Base-by-base conservation (phyloP, 371 early-diverging fungal species). In the Apophysomyces variabilis region DNA sequence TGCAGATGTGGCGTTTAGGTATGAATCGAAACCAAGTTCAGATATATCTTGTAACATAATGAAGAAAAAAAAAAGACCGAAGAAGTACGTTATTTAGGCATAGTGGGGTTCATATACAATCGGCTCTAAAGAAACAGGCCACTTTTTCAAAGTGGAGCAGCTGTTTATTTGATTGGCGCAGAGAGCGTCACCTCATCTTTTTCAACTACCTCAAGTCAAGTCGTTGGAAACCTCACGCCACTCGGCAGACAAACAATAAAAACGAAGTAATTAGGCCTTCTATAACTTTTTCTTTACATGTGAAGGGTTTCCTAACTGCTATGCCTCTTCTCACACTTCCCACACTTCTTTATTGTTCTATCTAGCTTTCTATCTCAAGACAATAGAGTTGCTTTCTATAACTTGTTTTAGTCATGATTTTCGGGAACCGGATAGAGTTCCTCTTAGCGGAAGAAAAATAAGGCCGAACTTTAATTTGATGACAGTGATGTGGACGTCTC, bases 21-120 rank as follows among this genome's bases (percentile, higher is more conserved):
- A 21, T 73, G 67, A 44, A 68, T 65, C 41, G 71, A 69, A 41
- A 66, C 69, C 57, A 64, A 66, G 18, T 65, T 46, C 43, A 68
- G 66, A 8, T 64, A 70, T 32, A 68, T 58, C 26, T 57, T 65
- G 56, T 57, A 68, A 45, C 38, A 69, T 72, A 50, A 62, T 50
- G 14, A 38, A 35, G 13, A 18, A 18, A 18, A 54, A 39, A 39
- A 56, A 50, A 14, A 41, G 26, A 7, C 39, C 7, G 38, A 38
- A 43, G 38, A 54, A 12, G 41, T 41, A 36, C 26, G 58, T 8
- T 64, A 57, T 47, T 43, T 43, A 38, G 57, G 64, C 43, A 57
- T 38, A 41, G n/a, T 26, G 26, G 43, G 54, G 35, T 64, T 35
- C 36, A 38, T 50, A 37, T 32, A 38, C 54, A 18, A 38, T 54